Percentiles rank a stretch among this genome's conserved stretches.
Evolutionary conservation across 192 early-diverging fungal species (phyloP).

Genomic region (Podila clonocystis): DNA sequence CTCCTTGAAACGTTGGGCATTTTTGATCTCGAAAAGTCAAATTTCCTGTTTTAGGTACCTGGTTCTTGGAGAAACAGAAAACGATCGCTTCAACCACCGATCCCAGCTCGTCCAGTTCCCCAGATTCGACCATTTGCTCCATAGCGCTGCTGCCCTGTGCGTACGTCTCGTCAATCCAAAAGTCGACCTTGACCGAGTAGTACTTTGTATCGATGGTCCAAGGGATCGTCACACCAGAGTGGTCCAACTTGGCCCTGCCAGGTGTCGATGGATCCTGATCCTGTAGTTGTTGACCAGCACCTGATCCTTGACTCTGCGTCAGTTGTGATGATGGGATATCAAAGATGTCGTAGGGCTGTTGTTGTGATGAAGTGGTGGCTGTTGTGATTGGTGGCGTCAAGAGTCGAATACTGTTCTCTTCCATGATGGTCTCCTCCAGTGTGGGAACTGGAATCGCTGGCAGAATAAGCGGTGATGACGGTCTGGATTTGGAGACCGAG

Average conservation of each 20-base stretch:
- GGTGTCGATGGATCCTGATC: not conserved
- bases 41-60: slow-evolving; percentile 39
- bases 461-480: slow-evolving; percentile 41
- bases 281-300: not conserved
- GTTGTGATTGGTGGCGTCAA: slow-evolving; percentile 30
- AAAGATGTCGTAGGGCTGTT: not conserved
- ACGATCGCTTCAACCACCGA: slow-evolving; percentile 69
- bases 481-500: slow-evolving; percentile 37
- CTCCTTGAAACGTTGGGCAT: not conserved
- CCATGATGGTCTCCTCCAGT: slow-evolving; percentile 28
- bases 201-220: slow-evolving; percentile 73
- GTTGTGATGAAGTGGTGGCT: not conserved
- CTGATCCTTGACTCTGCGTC: not conserved
- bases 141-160: slow-evolving; percentile 27
- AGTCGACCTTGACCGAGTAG: slow-evolving; percentile 68
- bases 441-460: slow-evolving; percentile 48
- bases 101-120: slow-evolving; percentile 54
- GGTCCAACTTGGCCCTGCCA: slow-evolving; percentile 12
- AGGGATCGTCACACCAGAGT: slow-evolving; percentile 58
- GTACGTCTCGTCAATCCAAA: slow-evolving; percentile 71
- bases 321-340: not conserved
- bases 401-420: slow-evolving; percentile 9
- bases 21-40: not conserved
- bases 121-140: slow-evolving; percentile 46
- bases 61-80: slow-evolving; percentile 67